These are phyloP conservation scores for Trematosphaeria pertusa DNA, from an alignment of 2,329 filamentous ascomycete genomes.

Conservation along the genomic window DNA sequence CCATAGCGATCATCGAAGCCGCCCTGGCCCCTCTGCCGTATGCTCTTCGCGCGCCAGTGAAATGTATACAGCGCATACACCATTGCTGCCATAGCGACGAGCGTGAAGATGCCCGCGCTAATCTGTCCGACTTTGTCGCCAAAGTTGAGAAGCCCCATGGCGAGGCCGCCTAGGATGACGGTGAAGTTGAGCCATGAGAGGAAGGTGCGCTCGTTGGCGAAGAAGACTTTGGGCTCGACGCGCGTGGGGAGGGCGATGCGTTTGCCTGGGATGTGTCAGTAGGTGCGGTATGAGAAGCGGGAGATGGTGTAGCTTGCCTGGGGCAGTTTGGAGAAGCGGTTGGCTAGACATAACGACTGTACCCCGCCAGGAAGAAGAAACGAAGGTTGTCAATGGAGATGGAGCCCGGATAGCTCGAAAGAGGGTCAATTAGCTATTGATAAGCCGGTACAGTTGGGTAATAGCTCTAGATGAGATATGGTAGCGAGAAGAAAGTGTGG, in stretches of 20 bases:
- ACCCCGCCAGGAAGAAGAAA: not conserved
- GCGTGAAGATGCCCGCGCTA: constrained; percentile 89
- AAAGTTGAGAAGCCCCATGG: constrained; percentile 97
- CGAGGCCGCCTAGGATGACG: constrained; percentile 94
- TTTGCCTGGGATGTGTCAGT: constrained; percentile 70
- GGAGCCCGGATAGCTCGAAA: constrained; percentile 6
- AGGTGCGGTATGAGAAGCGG: constrained; percentile 3
- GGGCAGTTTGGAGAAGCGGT: constrained; percentile 92
- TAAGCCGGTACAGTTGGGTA: constrained; percentile 3
- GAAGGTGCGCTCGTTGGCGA: constrained; percentile 99
- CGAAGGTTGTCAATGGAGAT: not conserved
- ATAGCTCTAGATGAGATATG: constrained; percentile 19
- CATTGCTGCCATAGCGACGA: constrained; percentile 95
- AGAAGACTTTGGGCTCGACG: constrained; percentile 99
- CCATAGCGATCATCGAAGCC: constrained; percentile 97
- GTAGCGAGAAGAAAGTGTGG: constrained; percentile 4
- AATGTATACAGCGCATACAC: constrained; percentile 93
- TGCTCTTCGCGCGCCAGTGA: constrained; percentile 95
- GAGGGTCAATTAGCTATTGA: constrained; percentile 16
- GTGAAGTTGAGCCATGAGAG: constrained; percentile 99
- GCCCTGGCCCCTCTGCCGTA: constrained; percentile 86
- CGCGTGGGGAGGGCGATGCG: constrained; percentile 97
- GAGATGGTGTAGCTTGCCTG: constrained; percentile 65
- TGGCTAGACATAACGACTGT: constrained; percentile 82
- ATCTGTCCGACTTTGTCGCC: constrained; percentile 94